Base-by-base conservation (phyloP, 2,329 filamentous ascomycete species). In the Colletotrichum sp. region DNA sequence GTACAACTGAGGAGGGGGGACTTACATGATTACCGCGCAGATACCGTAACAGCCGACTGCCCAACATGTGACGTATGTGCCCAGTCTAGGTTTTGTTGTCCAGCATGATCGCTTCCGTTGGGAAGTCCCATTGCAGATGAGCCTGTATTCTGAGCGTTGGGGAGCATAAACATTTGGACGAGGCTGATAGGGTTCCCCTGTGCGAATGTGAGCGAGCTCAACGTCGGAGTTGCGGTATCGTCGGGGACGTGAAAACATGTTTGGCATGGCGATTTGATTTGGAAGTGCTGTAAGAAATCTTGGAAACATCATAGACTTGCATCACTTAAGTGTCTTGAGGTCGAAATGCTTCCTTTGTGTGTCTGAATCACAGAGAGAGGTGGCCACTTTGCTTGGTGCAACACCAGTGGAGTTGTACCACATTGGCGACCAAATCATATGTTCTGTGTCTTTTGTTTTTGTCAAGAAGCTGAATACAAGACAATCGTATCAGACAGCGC, bases 241-340 rank as follows among this genome's bases (percentile, higher is more conserved):
- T 52, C 16, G n/a, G 43, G 43, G n/a, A 21, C 43, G n/a, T 21
- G n/a, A 21, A 13, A 52, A 21, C 43, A 52, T 52, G 18, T 52
- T 13, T 52, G 18, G 16, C n/a, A 48, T 48, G 6, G 8, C 8
- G n/a, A 21, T 52, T 13, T 21, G 18, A 18, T 52, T 52, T 13
- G n/a, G n/a, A 7, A 52, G 10, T 48, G 6, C 6, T 0, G n/a
- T 24, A 52, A 7, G 5, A 7, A 0, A 7, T 21, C n/a, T 4
- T 13, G n/a, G 1, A 21, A 52, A 21, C n/a, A 52, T 24, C 43
- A 7, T 1, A 21, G n/a, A 52, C 12, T 21, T 4, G 10, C 43
- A 13, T 7, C n/a, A 52, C 6, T 52, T 52, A 52, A 13, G n/a
- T 52, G 43, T 52, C n/a, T 52, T 13, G 10, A 0, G n/a, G 2